Percentiles rank a stretch among this genome's conserved stretches.
These are phyloP conservation scores for Yamadazyma membranifaciens DNA, from an alignment of 1,139 yeast genomes.

Conservation along the genomic window DNA sequence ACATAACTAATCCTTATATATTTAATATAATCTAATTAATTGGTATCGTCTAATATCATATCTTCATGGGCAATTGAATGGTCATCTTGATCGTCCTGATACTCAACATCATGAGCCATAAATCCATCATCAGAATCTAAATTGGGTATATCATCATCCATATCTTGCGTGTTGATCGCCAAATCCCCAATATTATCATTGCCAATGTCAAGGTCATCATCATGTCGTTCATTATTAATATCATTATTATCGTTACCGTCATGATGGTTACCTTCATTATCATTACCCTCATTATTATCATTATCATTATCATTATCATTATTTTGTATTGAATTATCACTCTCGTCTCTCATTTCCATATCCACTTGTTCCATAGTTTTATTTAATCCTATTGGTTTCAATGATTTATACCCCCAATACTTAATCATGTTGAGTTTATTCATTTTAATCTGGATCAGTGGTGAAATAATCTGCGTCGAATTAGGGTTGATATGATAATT, in stretches of 20 bases:
- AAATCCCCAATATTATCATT: background rate
- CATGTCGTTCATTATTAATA: conserved; percentile 33
- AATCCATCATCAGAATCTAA: conserved; percentile 29
- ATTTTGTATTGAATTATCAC: background rate
- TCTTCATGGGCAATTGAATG: conserved; percentile 33
- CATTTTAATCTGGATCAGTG: conserved; percentile 36
- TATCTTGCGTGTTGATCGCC: conserved; percentile 4
- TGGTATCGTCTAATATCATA: conserved; percentile 44
- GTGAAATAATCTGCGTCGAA: conserved; percentile 17
- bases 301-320: too few relatives aligned
- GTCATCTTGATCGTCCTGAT: conserved; percentile 39
- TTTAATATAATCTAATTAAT: background rate
- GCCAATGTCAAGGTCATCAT: conserved; percentile 26
- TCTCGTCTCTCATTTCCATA: conserved; percentile 15
- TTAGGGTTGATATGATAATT: conserved; percentile 11
- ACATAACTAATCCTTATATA: background rate
- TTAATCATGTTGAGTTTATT: conserved; percentile 43
- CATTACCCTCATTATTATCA: conserved; percentile 1
- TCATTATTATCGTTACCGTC: conserved; percentile 8
- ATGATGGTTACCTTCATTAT: background rate
- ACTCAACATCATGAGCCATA: conserved; percentile 61
- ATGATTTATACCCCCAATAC: conserved; percentile 46
- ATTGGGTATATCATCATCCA: conserved; percentile 16
- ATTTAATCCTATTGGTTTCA: conserved; percentile 56
- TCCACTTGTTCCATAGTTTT: conserved; percentile 53